Evolutionary conservation across 2,329 filamentous ascomycete species (phyloP), one percentile per base, ranked within the genome.

Genomic region (Colletotrichum phormii): DNA sequence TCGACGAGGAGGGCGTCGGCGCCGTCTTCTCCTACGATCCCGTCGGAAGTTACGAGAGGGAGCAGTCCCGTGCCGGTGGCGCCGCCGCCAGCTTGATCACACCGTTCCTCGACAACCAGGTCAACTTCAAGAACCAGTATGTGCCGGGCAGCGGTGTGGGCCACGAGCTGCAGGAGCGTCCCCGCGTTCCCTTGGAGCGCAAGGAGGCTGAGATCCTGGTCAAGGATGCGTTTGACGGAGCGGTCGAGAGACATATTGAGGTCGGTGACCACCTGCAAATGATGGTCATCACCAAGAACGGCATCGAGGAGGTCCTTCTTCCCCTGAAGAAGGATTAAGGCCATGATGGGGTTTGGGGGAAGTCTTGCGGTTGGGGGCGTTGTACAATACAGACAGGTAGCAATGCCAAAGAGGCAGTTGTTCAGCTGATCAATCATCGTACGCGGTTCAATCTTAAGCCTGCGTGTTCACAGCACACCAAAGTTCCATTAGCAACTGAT

Each of bases 61-160:
- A 99, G 86, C 94, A 97, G 86, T 98, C 95, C 86, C 92, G 96
- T 76, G 95, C 97, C 46, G 97, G 94, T 54, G 97, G 97, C 78
- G 95, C 97, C 15, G 95, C 95, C 24, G 93, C 95, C 66, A 97
- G 94, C 80, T 86, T 99, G 83, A 99, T 99, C 85, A 99, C 98
- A 94, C 97, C 97, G 1, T 99, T 99, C 89, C 86, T 99, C 80
- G 97, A 99, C 84, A 99, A 99, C 84, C 97, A 99, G 86, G 97
- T 99, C 87, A 98, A 98, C 87, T 96, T 96, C 89, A 99, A 98
- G 90, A 99, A 99, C 83, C 96, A 98, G 87, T 97, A 98, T 82
- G 89, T 97, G 68, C 95, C 96, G 12, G 94, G 93, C 59, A 96
- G 94, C 78, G 95, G 95, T 70, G 89, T 90, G 73, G 96, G 96